Base-by-base conservation (phyloP, 2,329 filamentous ascomycete genomes). In the Colletotrichum sp. region DNA sequence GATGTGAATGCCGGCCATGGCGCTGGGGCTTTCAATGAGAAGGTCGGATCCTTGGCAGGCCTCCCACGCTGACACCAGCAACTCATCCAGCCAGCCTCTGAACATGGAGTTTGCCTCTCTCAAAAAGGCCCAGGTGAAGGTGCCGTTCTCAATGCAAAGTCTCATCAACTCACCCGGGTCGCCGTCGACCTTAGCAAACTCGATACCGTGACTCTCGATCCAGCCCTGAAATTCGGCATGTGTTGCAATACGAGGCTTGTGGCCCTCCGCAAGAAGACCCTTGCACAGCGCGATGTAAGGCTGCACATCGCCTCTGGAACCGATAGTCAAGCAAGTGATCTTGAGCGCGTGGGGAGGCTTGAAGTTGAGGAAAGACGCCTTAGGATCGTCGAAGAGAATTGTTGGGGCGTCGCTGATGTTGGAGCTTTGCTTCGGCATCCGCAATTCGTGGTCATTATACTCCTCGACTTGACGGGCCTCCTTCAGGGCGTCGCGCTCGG, bases 1-100 rank as follows among this genome's bases (percentile, higher is more conserved):
- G 79, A 99, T 98, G 83, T 99, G 97, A 70, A 99, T 98, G 30
- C 97, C 97, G 1, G 94, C 96, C 97, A 99, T 99, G 16, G 97
- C 96, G 73, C 95, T 98, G 0, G 97, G 97, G 63, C 95, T 98
- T 83, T 99, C 97, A 76, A 99, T 98, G 52, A 99, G 88, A 36
- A 99, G 87, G 83, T 99, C 96, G 3, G 94, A 94, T 28, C 93
- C 94, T 83, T 98, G 92, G 81, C 96, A 99, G 2, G 95, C 95
- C 59, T 87, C 85, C 92, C 94, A 99, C 1, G 96, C 93, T 18
- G 95, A 96, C 18, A 89, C 90, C 43, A 98, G 91, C 26, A 99
- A 90, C 59, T 95, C 94, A 80, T 99, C 96, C 21, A 99, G 93
- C 96, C 97, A 99, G n/a, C 93, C 94, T 70, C 97, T 94, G 85